phyloP scores from a whole-genome alignment of 2,329 filamentous ascomycete genomes.

The Alternaria novae-zelandiae region DNA sequence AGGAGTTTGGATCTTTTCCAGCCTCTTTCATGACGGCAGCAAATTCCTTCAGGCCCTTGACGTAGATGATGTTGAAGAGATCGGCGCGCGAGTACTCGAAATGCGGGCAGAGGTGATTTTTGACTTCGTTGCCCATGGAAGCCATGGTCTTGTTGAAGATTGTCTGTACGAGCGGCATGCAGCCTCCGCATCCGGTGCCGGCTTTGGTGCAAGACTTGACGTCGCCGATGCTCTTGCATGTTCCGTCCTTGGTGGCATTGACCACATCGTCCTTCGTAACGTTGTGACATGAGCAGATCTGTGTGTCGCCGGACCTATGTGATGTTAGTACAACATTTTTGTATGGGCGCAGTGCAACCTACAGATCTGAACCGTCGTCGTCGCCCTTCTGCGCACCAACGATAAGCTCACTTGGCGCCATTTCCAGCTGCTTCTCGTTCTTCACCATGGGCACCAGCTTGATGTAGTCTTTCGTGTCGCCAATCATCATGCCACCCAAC shows the following conservation, averaged over 20 bases:
- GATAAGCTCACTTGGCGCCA: slow-evolving; percentile 82
- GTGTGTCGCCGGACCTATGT: slow-evolving; percentile 73
- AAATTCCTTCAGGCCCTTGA: slow-evolving; percentile 77
- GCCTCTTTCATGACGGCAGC: slow-evolving; percentile 78
- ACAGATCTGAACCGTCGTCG: slow-evolving; percentile 78
- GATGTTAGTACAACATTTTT: slow-evolving; percentile 18
- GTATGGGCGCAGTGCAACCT: slow-evolving; percentile 27
- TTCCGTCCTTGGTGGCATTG: slow-evolving; percentile 74
- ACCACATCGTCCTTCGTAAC: slow-evolving; percentile 84
- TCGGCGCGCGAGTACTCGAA: slow-evolving; percentile 85
- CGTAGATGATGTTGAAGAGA: slow-evolving; percentile 86
- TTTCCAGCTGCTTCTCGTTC: slow-evolving; percentile 77
- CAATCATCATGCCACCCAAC: slow-evolving; percentile 97
- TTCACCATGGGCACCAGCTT: slow-evolving; percentile 89
- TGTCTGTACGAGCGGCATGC: slow-evolving; percentile 83
- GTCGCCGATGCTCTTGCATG: slow-evolving; percentile 80
- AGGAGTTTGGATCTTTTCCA: slow-evolving; percentile 72
- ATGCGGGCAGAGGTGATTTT: slow-evolving; percentile 84
- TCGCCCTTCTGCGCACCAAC: slow-evolving; percentile 76
- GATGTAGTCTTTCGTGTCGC: slow-evolving; percentile 88
- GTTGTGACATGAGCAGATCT: slow-evolving; percentile 93
- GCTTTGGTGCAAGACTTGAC: slow-evolving; percentile 92
- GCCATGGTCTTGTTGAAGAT: slow-evolving; percentile 92
- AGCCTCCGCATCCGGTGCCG: slow-evolving; percentile 88
- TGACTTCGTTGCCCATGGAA: slow-evolving; percentile 83